Percentiles rank a stretch among this genome's conserved stretches.
These are phyloP conservation scores for Mucor saturninus DNA, from an alignment of 371 early-diverging fungal species.

Conservation along the genomic window DNA sequence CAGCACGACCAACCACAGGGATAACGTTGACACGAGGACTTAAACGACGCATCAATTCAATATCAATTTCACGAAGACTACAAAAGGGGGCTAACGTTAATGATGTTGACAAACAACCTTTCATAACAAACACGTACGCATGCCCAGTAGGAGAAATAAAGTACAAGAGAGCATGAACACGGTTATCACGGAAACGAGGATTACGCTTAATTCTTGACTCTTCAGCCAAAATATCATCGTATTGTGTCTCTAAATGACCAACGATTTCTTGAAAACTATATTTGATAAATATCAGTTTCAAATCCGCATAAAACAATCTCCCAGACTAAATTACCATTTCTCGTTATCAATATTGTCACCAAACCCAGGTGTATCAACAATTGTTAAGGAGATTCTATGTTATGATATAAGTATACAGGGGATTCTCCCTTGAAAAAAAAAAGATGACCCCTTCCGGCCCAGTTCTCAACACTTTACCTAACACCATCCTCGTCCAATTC, in stretches of 20 bases:
- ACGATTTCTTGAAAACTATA: slow-evolving; percentile 82
- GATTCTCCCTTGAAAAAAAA: slow-evolving; percentile 9
- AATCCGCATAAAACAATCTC: neutral
- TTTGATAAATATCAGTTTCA: neutral
- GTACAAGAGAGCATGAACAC: slow-evolving; percentile 97
- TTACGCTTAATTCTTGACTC: slow-evolving; percentile 95
- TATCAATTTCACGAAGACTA: slow-evolving; percentile 95
- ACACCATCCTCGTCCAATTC: slow-evolving; percentile 97
- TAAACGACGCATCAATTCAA: slow-evolving; percentile 94
- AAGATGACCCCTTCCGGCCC: neutral
- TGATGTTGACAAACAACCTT: neutral
- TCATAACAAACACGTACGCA: slow-evolving; percentile 54
- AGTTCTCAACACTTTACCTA: slow-evolving; percentile 37
- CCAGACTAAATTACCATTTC: slow-evolving; percentile 53
- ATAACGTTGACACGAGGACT: slow-evolving; percentile 95
- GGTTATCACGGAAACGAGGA: slow-evolving; percentile 95
- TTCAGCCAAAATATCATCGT: slow-evolving; percentile 95
- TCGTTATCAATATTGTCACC: slow-evolving; percentile 93
- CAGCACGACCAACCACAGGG: slow-evolving; percentile 86
- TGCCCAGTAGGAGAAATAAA: slow-evolving; percentile 98
- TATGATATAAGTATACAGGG: neutral
- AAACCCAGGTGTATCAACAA: slow-evolving; percentile 98
- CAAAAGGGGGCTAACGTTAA: neutral
- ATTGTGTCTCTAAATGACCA: slow-evolving; percentile 92
- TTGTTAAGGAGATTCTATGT: slow-evolving; percentile 72